These are phyloP conservation scores for Penicillium silybi DNA, from an alignment of 495 filamentous ascomycete genomes.

Conservation along the genomic window DNA sequence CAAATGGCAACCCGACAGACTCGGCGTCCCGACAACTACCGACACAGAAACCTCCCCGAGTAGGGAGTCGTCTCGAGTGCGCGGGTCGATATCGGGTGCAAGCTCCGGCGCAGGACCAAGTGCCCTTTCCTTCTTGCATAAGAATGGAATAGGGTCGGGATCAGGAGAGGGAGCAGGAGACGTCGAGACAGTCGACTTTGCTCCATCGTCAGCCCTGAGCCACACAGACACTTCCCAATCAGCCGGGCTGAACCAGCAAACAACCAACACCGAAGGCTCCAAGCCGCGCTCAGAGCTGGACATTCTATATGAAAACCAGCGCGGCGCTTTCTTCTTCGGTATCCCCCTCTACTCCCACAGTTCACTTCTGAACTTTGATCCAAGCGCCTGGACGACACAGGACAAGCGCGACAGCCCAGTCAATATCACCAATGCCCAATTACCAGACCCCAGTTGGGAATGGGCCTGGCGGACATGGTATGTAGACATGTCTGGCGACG, in stretches of 20 bases:
- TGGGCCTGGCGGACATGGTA: constrained; percentile 97
- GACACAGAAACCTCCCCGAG: constrained; percentile 13
- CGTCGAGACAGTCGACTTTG: constrained; percentile 16
- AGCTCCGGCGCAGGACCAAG: constrained; percentile 14
- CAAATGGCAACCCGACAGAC: constrained; percentile 56
- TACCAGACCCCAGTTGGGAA: constrained; percentile 93
- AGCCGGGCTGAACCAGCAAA: constrained; percentile 14
- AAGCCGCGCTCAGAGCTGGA: constrained; percentile 58
- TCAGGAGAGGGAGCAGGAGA: constrained; percentile 4
- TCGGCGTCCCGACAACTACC: constrained; percentile 28
- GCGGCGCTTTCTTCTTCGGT: constrained; percentile 82
- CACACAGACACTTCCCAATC: constrained; percentile 18
- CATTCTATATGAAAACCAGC: constrained; percentile 90
- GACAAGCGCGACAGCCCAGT: constrained; percentile 70
- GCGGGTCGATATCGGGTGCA: constrained; percentile 18
- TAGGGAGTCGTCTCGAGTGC: constrained; percentile 22
- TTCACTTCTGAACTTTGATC: constrained; percentile 84
- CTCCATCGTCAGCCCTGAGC: constrained; percentile 12
- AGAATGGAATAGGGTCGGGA: constrained; percentile 2
- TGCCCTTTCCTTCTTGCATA: constrained; percentile 11
- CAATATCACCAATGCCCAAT: constrained; percentile 83
- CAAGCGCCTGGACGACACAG: constrained; percentile 77
- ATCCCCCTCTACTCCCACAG: constrained; percentile 81
- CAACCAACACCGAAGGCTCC: constrained; percentile 2
- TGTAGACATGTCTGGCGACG: constrained; percentile 81